phyloP scores from a whole-genome alignment of 2,329 filamentous ascomycete genomes.

The Conoideocrella luteorostrata region DNA sequence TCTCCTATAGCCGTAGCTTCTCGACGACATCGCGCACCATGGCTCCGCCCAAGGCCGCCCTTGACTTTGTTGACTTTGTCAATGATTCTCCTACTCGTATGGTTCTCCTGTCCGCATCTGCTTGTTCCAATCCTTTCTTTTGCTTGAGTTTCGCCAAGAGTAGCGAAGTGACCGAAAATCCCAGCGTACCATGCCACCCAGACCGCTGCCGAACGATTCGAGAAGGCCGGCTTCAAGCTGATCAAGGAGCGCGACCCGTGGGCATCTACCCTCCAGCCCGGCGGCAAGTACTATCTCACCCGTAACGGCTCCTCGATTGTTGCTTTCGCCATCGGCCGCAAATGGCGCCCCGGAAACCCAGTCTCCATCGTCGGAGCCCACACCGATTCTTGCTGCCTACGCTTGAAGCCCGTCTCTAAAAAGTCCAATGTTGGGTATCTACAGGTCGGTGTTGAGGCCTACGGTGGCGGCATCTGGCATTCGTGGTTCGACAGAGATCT shows the following conservation, averaged over 20 bases:
- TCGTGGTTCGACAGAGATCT: constrained; percentile 97
- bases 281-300: constrained; percentile 94
- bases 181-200: constrained; percentile 90
- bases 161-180: no score
- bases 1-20: constrained; percentile 2
- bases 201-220: constrained; percentile 67
- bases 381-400: constrained; percentile 87
- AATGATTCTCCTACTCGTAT: constrained; percentile 90
- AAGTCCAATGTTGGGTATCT: constrained; percentile 80
- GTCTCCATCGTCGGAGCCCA: constrained; percentile 92
- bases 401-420: constrained; percentile 91
- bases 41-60: constrained; percentile 52
- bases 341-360: constrained; percentile 87
- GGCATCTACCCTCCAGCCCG: constrained; percentile 70
- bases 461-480: constrained; percentile 95
- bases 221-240: constrained; percentile 76
- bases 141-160: no score
- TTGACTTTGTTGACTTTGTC: constrained; percentile 88
- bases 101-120: no score
- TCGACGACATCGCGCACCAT: constrained; percentile 34
- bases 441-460: constrained; percentile 93
- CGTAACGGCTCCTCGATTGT: constrained; percentile 89
- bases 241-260: constrained; percentile 90
- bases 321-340: constrained; percentile 82
- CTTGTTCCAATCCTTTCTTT: no score